Evolutionary conservation across 768 basidiomycete species (phyloP).

Genomic region (Psilocybe cubensis): DNA sequence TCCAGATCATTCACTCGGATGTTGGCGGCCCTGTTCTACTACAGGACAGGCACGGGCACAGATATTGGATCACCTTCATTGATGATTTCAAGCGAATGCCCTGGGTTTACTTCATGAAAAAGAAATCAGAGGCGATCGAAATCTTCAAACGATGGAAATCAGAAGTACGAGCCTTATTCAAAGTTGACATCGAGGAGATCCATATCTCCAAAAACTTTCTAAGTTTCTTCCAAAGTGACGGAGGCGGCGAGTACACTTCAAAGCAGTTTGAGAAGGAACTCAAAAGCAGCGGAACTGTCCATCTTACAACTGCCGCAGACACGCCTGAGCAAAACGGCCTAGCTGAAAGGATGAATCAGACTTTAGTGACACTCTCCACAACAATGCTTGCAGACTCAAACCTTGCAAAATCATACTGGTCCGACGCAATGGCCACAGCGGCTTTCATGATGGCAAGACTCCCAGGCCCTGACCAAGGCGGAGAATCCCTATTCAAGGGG

Average conservation of each 20-base stretch:
- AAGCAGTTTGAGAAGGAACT: slow-evolving; percentile 5
- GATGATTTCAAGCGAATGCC: slow-evolving; percentile 13
- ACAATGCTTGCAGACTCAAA: slow-evolving; percentile 26
- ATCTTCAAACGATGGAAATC: slow-evolving; percentile 3
- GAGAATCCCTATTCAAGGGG: slow-evolving; percentile 21
- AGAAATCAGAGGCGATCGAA: slow-evolving; percentile 11
- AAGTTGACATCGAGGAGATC: slow-evolving; percentile 7
- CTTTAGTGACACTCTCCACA: slow-evolving; percentile 20
- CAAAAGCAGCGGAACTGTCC: slow-evolving; percentile 4
- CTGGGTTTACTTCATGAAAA: slow-evolving; percentile 16
- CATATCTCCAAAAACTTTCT: slow-evolving; percentile 1
- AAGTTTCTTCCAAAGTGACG: slow-evolving; percentile 10
- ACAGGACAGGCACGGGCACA: slow-evolving; percentile 3
- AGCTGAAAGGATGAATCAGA: slow-evolving; percentile 32
- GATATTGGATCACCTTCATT: slow-evolving; percentile 22
- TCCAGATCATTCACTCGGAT: slow-evolving; percentile 16
- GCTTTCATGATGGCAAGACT: slow-evolving; percentile 22
- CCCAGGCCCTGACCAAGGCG: slow-evolving; percentile 19
- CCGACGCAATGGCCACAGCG: slow-evolving; percentile 22
- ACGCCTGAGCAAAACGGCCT: slow-evolving; percentile 31
- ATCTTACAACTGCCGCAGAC: slow-evolving; percentile 10
- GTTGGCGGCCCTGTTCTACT: slow-evolving; percentile 15
- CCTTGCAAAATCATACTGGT: slow-evolving; percentile 28
- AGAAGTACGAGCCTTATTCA: slow-evolving; percentile 6
- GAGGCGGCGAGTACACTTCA: slow-evolving; percentile 12